Percentiles rank a stretch among this genome's conserved stretches.
Evolutionary conservation across 2,329 filamentous ascomycete species (phyloP).

Genomic region (Xylaria sp.): DNA sequence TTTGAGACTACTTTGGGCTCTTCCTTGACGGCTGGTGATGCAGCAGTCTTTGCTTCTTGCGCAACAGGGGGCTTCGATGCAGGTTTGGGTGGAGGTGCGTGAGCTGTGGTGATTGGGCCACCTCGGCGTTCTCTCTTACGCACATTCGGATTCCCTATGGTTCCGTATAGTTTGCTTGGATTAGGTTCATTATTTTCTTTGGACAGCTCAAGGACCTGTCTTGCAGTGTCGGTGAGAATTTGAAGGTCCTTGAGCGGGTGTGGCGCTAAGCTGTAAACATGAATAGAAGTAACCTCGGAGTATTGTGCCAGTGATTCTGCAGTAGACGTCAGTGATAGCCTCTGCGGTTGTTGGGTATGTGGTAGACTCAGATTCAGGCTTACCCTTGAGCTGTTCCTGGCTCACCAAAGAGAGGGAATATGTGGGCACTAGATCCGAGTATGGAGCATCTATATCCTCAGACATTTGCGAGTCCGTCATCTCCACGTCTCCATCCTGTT

Average conservation of each 20-base stretch:
- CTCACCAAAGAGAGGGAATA: constrained; percentile 69
- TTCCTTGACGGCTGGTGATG: constrained; percentile 43
- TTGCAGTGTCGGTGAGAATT: constrained; percentile 71
- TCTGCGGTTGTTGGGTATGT: neutral
- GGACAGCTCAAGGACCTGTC: constrained; percentile 63
- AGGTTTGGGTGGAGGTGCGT: constrained; percentile 38
- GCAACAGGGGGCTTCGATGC: constrained; percentile 40
- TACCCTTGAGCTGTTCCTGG: constrained; percentile 76
- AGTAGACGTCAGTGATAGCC: neutral
- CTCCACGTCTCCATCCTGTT: constrained; percentile 68
- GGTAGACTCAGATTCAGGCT: constrained; percentile 25
- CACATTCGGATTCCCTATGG: constrained; percentile 76
- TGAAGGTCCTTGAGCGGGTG: constrained; percentile 73
- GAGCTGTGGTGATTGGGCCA: constrained; percentile 35
- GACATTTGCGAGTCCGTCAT: constrained; percentile 69
- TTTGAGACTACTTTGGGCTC: constrained; percentile 41
- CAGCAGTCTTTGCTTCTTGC: constrained; percentile 44
- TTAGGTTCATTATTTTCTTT: constrained; percentile 62
- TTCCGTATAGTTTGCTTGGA: constrained; percentile 68
- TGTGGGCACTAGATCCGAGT: constrained; percentile 57
- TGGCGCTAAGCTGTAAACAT: constrained; percentile 84
- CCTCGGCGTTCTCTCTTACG: constrained; percentile 53
- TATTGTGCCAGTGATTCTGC: constrained; percentile 72
- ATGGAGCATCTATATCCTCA: constrained; percentile 44
- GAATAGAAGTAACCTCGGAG: constrained; percentile 75